phyloP scores from a whole-genome alignment of 1,284 basidiomycete genomes.

The Ceratobasidium sp. region DNA sequence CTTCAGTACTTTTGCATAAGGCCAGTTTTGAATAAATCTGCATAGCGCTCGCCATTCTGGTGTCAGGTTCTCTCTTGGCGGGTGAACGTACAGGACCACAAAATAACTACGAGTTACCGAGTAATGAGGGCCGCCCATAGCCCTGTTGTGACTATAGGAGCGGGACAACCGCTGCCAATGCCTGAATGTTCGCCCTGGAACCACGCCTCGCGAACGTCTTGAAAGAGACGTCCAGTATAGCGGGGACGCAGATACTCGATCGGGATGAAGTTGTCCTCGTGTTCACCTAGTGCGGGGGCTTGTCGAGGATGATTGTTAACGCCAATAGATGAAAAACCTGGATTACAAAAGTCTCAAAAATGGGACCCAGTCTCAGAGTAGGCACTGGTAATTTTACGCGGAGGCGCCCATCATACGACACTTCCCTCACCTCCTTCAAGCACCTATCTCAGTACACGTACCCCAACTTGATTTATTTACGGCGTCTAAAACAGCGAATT shows the following conservation, averaged over 20 bases:
- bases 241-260: slow-evolving; percentile 44
- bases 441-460: background rate
- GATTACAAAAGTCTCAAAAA: too few relatives aligned
- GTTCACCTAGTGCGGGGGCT: slow-evolving; percentile 53
- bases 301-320: slow-evolving; percentile 44
- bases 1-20: too few relatives aligned
- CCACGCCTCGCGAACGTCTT: slow-evolving; percentile 45
- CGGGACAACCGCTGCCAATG: slow-evolving; percentile 44
- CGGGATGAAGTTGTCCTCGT: slow-evolving; percentile 51
- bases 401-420: too few relatives aligned
- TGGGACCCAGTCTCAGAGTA: too few relatives aligned
- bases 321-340: background rate
- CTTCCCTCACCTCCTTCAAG: too few relatives aligned
- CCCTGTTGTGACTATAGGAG: background rate
- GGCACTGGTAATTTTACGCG: too few relatives aligned
- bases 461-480: background rate
- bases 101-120: too few relatives aligned
- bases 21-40: too few relatives aligned
- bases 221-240: background rate
- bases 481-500: background rate
- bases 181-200: slow-evolving; percentile 44
- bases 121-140: too few relatives aligned
- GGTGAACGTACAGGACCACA: too few relatives aligned
- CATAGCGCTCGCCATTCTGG: too few relatives aligned
- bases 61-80: too few relatives aligned